Conservation (phyloP, 331 rosid species). For the Cucumis variabilis region DNA sequence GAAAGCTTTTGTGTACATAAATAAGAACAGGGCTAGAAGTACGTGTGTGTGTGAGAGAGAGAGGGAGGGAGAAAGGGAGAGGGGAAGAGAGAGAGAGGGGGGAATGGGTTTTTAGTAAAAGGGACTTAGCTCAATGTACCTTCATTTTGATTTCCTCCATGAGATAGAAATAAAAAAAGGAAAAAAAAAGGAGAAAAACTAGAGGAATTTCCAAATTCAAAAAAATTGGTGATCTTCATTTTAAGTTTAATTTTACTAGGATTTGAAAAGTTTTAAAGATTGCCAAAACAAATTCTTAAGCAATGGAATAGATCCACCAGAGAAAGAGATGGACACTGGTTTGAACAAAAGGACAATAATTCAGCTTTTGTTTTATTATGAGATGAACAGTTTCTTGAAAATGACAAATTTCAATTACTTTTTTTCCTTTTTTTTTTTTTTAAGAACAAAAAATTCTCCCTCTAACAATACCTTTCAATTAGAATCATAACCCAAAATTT, state of each 20-base stretch:
- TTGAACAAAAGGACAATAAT: constrained; percentile 26
- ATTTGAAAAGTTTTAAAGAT: background rate
- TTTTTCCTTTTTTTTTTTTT: no score
- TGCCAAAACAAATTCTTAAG: background rate
- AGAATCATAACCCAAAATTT: constrained; percentile 19
- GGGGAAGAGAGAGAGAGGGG: constrained; percentile 24
- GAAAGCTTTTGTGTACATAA: constrained; percentile 30
- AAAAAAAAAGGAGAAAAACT: background rate
- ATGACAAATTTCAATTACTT: background rate
- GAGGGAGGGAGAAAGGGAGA: no score
- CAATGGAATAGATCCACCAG: background rate
- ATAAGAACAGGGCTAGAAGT: constrained; percentile 35
- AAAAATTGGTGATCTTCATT: background rate
- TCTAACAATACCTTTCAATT: background rate
- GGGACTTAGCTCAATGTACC: constrained; percentile 80
- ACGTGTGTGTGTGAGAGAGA: no score
- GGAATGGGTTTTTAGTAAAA: constrained; percentile 27
- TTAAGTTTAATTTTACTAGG: background rate
- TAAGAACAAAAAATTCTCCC: background rate
- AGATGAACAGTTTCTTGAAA: no score
- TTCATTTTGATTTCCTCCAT: constrained; percentile 49
- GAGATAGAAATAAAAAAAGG: constrained; percentile 8
- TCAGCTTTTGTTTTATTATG: constrained; percentile 9
- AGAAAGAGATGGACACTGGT: constrained; percentile 20
- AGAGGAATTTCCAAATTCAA: constrained; percentile 1